phyloP scores from a whole-genome alignment of 805 yeast species.

The Sugiyamaella lignohabitans region DNA sequence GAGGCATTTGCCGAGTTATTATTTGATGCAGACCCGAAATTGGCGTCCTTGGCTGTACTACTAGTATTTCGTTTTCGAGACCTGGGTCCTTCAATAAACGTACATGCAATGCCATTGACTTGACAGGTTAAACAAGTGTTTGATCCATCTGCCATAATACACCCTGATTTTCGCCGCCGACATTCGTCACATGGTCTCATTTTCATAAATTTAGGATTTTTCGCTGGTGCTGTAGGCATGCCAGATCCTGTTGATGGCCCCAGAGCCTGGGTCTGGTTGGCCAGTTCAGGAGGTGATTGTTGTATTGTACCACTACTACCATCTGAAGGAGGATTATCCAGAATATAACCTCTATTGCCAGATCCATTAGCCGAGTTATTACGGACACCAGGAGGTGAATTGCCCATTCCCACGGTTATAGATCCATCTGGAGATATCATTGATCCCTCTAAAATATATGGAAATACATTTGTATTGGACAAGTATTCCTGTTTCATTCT shows the following conservation, averaged over 20 bases:
- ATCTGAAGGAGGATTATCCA: too few species aligned
- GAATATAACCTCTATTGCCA: too few species aligned
- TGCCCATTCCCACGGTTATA: neutral
- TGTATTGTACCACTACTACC: too few species aligned
- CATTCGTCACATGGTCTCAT: conserved; percentile 76
- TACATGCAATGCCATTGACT: conserved; percentile 64
- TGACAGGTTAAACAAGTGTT: conserved; percentile 71
- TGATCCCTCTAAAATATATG: neutral
- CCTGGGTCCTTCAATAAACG: conserved; percentile 54
- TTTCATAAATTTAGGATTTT: conserved; percentile 17
- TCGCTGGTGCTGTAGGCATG: conserved; percentile 3
- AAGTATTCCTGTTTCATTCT: conserved; percentile 5
- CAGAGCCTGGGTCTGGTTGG: neutral
- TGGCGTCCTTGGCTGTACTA: neutral
- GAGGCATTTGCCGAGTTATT: neutral
- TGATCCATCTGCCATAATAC: conserved; percentile 52
- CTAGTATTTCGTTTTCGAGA: conserved; percentile 26
- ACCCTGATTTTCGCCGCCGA: conserved; percentile 69
- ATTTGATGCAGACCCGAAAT: neutral
- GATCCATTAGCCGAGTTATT: too few species aligned
- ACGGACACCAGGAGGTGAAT: neutral
- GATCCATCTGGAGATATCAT: neutral
- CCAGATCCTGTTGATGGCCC: neutral
- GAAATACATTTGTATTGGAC: conserved; percentile 3
- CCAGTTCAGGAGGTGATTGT: neutral